Base-by-base conservation (phyloP, 441 rosid genomes). In the Macaranga tanarius region DNA sequence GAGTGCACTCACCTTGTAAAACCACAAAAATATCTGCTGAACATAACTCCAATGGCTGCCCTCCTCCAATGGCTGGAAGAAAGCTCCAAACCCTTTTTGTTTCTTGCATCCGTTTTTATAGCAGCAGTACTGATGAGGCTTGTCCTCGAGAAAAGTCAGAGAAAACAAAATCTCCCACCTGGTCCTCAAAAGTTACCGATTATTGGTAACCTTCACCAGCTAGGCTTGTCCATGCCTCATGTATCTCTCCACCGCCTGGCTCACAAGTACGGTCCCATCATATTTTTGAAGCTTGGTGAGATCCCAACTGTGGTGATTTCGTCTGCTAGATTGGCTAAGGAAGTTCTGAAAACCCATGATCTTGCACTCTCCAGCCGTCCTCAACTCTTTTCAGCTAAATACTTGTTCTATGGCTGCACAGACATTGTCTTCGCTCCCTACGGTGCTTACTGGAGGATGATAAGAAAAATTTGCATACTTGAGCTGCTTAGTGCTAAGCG, bases 121-220 rank as follows among this genome's bases (percentile, higher is more conserved):
- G 47, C 67, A 26, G 13, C 77, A 0, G 7, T 78, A 47, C 68
- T 84, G 1, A 69, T 84, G 3, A 71, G 62, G 55, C 56, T 79
- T 67, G 15, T 81, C 6, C 22, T 70, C 3, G 65, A 34, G 55
- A 51, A 13, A 19, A 80, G 67, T 25, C 26, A 70, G 70, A 62
- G 50, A 56, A 73, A 80, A 40, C 65, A 45, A 44, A 82, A 80
- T 61, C 87, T 83, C 63, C 92, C 90, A 13, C 89, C 89, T 64
- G 26, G 86, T 69, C 91, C 91, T 48, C 52, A 79, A 7, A 82
- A 80, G 76, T 73, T 89, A 19, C 91, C 91, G 2, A 62, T 89
- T 76, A 71, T 87, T 5, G 91, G 93, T 34, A 87, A 87, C 75
- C 87, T 89, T 66, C 88, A 83, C 76, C 89, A 81, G 67, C 79